Conservation (phyloP, 2,329 filamentous ascomycete species). For the Plectosphaerella sp. region DNA sequence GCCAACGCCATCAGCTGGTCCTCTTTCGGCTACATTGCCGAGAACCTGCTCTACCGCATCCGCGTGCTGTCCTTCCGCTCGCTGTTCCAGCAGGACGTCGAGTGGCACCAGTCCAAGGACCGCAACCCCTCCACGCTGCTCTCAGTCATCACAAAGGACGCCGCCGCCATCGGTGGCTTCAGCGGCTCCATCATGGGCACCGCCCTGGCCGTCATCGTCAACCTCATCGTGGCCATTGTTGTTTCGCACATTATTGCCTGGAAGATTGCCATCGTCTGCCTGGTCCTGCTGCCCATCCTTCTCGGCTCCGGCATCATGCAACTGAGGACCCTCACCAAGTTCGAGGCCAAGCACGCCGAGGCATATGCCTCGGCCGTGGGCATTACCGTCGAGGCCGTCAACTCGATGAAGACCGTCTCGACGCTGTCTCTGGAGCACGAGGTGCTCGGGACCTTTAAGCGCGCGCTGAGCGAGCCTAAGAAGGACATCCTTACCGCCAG, state of each 20-base stretch:
- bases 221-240: slow-evolving; percentile 48
- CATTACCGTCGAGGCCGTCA: slow-evolving; percentile 43
- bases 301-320: slow-evolving; percentile 51
- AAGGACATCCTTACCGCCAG: slow-evolving; percentile 16
- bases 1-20: slow-evolving; percentile 54
- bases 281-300: slow-evolving; percentile 48
- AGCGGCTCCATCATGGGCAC: slow-evolving; percentile 53
- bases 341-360: slow-evolving; percentile 41
- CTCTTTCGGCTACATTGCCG: slow-evolving; percentile 50
- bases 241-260: slow-evolving; percentile 53
- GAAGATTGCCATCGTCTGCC: slow-evolving; percentile 53
- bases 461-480: slow-evolving; percentile 8
- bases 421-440: slow-evolving; percentile 22
- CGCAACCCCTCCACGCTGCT: slow-evolving; percentile 45
- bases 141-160: slow-evolving; percentile 51
- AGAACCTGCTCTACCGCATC: slow-evolving; percentile 52
- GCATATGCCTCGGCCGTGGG: slow-evolving; percentile 43
- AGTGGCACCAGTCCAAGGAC: slow-evolving; percentile 53
- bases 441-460: slow-evolving; percentile 29
- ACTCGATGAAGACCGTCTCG: slow-evolving; percentile 40
- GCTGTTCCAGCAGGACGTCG: slow-evolving; percentile 51
- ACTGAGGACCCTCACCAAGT: slow-evolving; percentile 40
- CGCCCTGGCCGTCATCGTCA: slow-evolving; percentile 47
- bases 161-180: slow-evolving; percentile 47
- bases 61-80: slow-evolving; percentile 52